Percentiles rank a stretch among this genome's conserved stretches.
phyloP scores from a whole-genome alignment of 768 basidiomycete genomes.

The Boletellus ananiceps region DNA sequence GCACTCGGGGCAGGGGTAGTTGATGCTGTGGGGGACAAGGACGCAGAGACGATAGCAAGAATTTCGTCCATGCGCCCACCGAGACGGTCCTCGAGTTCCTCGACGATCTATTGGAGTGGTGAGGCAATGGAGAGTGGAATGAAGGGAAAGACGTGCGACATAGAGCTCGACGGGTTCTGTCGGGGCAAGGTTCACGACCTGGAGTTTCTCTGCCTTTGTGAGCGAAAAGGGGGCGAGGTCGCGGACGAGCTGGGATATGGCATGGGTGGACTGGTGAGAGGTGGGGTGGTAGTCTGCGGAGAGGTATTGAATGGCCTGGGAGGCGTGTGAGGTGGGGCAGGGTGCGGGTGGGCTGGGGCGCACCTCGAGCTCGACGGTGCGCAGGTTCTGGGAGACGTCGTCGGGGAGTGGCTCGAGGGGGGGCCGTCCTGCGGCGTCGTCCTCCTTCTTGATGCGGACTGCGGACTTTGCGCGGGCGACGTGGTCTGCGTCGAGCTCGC shows the following conservation, averaged over 20 bases:
- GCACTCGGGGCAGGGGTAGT: neutral
- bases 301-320: constrained; percentile 82
- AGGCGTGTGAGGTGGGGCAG: neutral
- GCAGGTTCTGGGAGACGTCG: constrained; percentile 72
- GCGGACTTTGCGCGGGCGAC: constrained; percentile 65
- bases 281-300: constrained; percentile 71
- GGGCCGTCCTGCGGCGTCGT: constrained; percentile 45
- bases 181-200: constrained; percentile 87
- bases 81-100: constrained; percentile 84
- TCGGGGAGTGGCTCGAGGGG: constrained; percentile 35
- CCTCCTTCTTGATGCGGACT: constrained; percentile 72
- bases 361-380: constrained; percentile 79
- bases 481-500: constrained; percentile 72
- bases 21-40: constrained; percentile 22
- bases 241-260: constrained; percentile 62
- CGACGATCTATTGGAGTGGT: constrained; percentile 63
- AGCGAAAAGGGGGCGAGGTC: constrained; percentile 63
- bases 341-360: neutral
- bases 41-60: constrained; percentile 49
- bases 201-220: constrained; percentile 89
- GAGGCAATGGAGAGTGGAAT: neutral
- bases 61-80: constrained; percentile 67
- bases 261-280: constrained; percentile 54
- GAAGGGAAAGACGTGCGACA: constrained; percentile 53
- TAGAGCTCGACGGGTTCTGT: constrained; percentile 82